Base-by-base conservation (phyloP, 1,139 yeast species). In the Taphrina confusa region DNA sequence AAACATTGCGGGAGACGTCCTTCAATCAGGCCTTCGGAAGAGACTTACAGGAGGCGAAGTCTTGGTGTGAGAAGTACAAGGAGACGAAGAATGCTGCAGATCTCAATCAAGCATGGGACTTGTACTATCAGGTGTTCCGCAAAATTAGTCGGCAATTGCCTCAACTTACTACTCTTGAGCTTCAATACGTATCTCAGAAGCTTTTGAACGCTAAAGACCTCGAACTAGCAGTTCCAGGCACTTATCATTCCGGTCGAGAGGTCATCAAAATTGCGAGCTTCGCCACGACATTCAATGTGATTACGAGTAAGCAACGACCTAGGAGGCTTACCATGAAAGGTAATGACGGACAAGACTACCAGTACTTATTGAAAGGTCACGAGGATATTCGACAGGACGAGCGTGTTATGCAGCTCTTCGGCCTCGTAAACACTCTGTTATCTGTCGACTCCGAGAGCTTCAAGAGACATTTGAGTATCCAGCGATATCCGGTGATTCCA, bases 341-440 rank as follows among this genome's bases (percentile, higher is more conserved):
- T 16, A 86, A 88, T 68, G 97, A 94, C 71, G 98, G 98, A 64
- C 87, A 87, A 68, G 89, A 85, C 40, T 89, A 94, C 69, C 85
- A 81, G 66, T 94, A 83, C 73, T 74, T 78, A 0, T 77, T 94
- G 69, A 94, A 94, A 74, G 98, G 97, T 0, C 98, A 94, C 70
- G 99, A 94, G 74, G 99, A 94, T 78, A 89, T 92, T 62, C 82
- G 99, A 69, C 99, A 94, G 72, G 99, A 94, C 75, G 89, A 90
- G 69, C 79, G 94, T 71, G 99, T 92, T 30, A 94, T 94, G 98
- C 99, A 94, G 72, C 77, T 94, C 68, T 92, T 94, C 73, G 97
- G 97, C 0, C 78, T 94, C 69, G 97, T 92, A 1, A 94, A 94
- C 69, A 91, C 97, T 0, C 76, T 94, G 60, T 78, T 94, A 66